A percentile compares a stretch with the other conserved stretches of the same genome.
Evolutionary conservation across 768 basidiomycete species (phyloP).

Genomic region (Daedaleopsis nitida): DNA sequence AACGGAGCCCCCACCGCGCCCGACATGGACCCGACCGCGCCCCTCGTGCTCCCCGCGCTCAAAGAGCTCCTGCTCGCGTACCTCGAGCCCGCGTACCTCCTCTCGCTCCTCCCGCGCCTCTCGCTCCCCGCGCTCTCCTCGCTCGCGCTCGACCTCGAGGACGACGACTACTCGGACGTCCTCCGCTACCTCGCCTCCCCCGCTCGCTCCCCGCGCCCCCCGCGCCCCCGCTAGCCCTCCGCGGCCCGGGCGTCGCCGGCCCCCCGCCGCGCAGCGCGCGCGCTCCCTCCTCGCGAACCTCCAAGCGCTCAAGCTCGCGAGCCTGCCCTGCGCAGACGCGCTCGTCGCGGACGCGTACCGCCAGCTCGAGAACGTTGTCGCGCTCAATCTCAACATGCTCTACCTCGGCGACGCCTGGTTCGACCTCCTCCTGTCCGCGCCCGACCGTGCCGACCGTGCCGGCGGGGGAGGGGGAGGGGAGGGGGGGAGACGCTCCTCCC

Average conservation of each 20-base stretch:
- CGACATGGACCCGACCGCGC: conserved; percentile 16
- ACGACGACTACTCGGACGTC: conserved; percentile 55
- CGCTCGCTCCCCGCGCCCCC: conserved; percentile 29
- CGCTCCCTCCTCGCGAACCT: conserved; percentile 52
- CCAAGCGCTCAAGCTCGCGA: conserved; percentile 52
- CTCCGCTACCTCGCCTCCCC: conserved; percentile 45
- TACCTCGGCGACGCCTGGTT: conserved; percentile 34
- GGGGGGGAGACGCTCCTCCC: conserved; percentile 44
- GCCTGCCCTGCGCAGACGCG: conserved; percentile 44
- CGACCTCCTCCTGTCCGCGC: conserved; percentile 17
- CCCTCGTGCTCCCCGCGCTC: conserved; percentile 27
- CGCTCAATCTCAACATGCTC: conserved; percentile 42
- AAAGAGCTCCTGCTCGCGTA: conserved; percentile 36
- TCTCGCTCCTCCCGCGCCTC: conserved; percentile 36
- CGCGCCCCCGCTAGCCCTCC: neutral
- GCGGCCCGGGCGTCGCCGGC: conserved; percentile 16
- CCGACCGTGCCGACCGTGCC: conserved; percentile 18
- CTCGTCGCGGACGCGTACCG: conserved; percentile 42
- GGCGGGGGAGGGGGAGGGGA: conserved; percentile 2
- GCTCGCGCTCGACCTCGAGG: conserved; percentile 56
- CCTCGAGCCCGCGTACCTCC: conserved; percentile 32
- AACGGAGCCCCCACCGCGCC: conserved; percentile 8
- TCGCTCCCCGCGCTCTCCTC: conserved; percentile 37
- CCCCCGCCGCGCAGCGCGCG: conserved; percentile 17
- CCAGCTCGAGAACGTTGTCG: conserved; percentile 49